A percentile compares a stretch with the other conserved stretches of the same genome.
phyloP scores from a whole-genome alignment of 108 stramenopile species.

The Skeletonema potamos region DNA sequence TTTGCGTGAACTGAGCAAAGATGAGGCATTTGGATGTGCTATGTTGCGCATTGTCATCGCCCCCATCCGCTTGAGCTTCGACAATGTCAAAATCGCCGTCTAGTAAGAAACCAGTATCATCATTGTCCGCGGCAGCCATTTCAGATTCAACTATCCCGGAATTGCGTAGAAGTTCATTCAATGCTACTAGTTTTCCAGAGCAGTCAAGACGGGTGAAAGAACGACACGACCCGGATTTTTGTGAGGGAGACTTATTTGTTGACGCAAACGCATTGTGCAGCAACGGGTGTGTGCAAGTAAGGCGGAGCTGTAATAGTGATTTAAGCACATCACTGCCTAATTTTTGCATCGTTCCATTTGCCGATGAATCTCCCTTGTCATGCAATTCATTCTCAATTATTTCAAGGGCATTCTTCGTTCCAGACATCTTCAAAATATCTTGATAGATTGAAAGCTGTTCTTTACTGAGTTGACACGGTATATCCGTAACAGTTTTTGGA shows the following conservation, averaged over 20 bases:
- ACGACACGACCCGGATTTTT: constrained; percentile 50
- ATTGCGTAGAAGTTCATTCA: constrained; percentile 75
- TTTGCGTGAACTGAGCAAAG: constrained; percentile 83
- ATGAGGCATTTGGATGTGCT: constrained; percentile 71
- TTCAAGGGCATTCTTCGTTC: constrained; percentile 50
- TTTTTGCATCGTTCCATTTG: constrained; percentile 6
- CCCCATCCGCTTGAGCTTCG: background rate
- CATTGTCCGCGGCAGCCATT: constrained; percentile 79
- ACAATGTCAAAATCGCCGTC: constrained; percentile 5
- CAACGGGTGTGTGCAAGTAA: constrained; percentile 88
- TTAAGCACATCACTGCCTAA: constrained; percentile 58
- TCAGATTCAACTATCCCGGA: constrained; percentile 66
- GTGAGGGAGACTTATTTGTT: constrained; percentile 62
- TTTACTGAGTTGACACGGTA: constrained; percentile 77
- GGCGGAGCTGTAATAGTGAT: constrained; percentile 75
- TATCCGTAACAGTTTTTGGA: constrained; percentile 88
- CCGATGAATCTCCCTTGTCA: constrained; percentile 2
- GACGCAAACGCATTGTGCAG: constrained; percentile 50
- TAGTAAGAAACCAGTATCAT: constrained; percentile 62
- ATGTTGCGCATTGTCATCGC: background rate
- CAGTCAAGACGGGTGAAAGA: constrained; percentile 37
- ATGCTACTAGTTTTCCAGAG: constrained; percentile 85
- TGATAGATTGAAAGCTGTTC: constrained; percentile 68
- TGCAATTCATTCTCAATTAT: constrained; percentile 18
- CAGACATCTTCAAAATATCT: constrained; percentile 35